Conservation (phyloP, 2,329 filamentous ascomycete species). For the Huntiella savannae region DNA sequence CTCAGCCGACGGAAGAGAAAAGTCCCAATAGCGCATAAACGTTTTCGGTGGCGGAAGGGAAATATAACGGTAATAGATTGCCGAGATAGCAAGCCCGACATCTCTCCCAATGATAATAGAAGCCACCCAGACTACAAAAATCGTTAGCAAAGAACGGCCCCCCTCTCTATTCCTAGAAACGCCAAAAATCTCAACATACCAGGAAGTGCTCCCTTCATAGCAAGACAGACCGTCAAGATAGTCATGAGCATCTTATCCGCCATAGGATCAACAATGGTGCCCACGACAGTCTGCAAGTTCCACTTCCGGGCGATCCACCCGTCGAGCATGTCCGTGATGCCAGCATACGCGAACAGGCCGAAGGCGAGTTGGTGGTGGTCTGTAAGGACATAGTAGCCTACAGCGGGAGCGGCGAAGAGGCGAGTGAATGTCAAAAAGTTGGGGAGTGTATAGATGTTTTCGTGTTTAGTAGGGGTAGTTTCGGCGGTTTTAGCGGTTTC, state of each 20-base stretch:
- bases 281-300: slow-evolving; percentile 81
- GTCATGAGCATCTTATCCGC: slow-evolving; percentile 96
- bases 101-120: slow-evolving; percentile 83
- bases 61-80: slow-evolving; percentile 92
- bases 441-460: slow-evolving; percentile 94
- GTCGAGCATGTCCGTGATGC: slow-evolving; percentile 78
- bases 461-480: slow-evolving; percentile 28
- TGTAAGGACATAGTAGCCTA: slow-evolving; percentile 77
- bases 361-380: slow-evolving; percentile 64
- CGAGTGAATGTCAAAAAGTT: slow-evolving; percentile 83
- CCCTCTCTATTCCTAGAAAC: neutral
- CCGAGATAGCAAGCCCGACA: slow-evolving; percentile 60
- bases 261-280: slow-evolving; percentile 89
- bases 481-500: neutral
- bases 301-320: slow-evolving; percentile 82
- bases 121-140: slow-evolving; percentile 54
- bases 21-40: slow-evolving; percentile 87
- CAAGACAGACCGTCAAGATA: slow-evolving; percentile 67
- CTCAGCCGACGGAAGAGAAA: slow-evolving; percentile 72
- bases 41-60: slow-evolving; percentile 88
- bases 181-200: slow-evolving; percentile 28
- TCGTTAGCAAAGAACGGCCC: neutral
- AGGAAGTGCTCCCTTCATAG: slow-evolving; percentile 64
- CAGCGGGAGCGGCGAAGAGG: slow-evolving; percentile 59
- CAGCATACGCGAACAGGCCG: slow-evolving; percentile 78